Evolutionary conservation across 2,329 filamentous ascomycete genomes (phyloP).

Genomic region (Metarhizium album): DNA sequence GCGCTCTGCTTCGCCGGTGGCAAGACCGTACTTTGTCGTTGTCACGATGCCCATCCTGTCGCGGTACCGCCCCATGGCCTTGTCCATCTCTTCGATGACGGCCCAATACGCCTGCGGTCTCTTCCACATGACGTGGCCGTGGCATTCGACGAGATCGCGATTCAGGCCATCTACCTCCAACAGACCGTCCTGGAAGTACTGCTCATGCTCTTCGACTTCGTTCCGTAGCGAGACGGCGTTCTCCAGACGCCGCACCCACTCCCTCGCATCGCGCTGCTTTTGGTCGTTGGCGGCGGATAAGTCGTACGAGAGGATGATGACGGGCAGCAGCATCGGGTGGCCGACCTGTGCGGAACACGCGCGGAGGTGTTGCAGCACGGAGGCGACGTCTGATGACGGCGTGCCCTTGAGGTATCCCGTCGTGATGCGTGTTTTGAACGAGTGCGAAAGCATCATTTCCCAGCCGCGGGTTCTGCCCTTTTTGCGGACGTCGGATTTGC

Average conservation of each 20-base stretch:
- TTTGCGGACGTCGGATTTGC: constrained; percentile 56
- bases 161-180: constrained; percentile 51
- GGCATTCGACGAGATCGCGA: constrained; percentile 52
- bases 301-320: constrained; percentile 49
- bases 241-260: constrained; percentile 51
- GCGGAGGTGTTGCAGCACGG: constrained; percentile 37
- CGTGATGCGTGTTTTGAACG: constrained; percentile 42
- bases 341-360: constrained; percentile 37
- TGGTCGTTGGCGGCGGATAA: constrained; percentile 44
- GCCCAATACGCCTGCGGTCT: constrained; percentile 49
- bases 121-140: constrained; percentile 52
- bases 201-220: constrained; percentile 45
- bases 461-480: constrained; percentile 53
- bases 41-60: constrained; percentile 12
- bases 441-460: constrained; percentile 53
- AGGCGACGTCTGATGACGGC: constrained; percentile 40
- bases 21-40: background rate
- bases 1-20: constrained; percentile 7
- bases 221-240: constrained; percentile 50
- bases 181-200: constrained; percentile 40
- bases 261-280: constrained; percentile 51
- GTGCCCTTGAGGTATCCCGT: constrained; percentile 54
- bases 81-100: constrained; percentile 37
- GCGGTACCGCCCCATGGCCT: constrained; percentile 35
- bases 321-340: constrained; percentile 48